A percentile compares a stretch with the other conserved stretches of the same genome.
Conservation (phyloP, 2,329 filamentous ascomycete genomes). For the Epichloe hybrida region DNA sequence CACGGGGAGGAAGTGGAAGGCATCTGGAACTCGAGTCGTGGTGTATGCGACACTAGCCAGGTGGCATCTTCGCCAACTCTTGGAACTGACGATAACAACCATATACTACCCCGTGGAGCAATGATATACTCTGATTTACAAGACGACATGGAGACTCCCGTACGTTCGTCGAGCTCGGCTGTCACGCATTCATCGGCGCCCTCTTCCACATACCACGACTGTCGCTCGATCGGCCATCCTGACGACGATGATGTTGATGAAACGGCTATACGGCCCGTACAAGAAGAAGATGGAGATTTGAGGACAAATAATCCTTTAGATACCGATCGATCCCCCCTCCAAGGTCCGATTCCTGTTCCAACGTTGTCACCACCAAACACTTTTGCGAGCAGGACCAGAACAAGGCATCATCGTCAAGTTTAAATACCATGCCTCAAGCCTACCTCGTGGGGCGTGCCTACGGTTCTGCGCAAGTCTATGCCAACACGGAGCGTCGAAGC, state of each 20-base stretch:
- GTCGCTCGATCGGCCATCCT: neutral
- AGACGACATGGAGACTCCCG: neutral
- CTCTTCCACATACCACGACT: neutral
- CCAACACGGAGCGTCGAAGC: slow-evolving; percentile 3
- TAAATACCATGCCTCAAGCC: neutral
- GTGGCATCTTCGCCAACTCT: slow-evolving; percentile 13
- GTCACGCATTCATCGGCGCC: neutral
- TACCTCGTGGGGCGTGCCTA: neutral
- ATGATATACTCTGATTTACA: neutral
- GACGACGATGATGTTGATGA: neutral
- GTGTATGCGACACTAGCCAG: slow-evolving; percentile 22
- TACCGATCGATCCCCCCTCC: neutral
- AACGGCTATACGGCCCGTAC: neutral
- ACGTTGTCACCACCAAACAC: neutral
- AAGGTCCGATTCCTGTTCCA: neutral
- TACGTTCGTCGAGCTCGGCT: neutral
- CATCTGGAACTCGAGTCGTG: slow-evolving; percentile 56
- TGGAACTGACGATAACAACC: slow-evolving; percentile 1
- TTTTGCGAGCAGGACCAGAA: neutral
- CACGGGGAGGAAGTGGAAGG: slow-evolving; percentile 74
- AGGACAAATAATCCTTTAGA: neutral
- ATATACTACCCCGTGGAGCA: neutral
- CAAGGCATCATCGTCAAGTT: neutral
- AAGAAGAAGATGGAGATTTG: neutral
- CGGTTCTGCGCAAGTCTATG: slow-evolving; percentile 7